A percentile compares a stretch with the other conserved stretches of the same genome.
These are phyloP conservation scores for Artemisia annua DNA, from an alignment of 129 eudicot species.

Conservation along the genomic window DNA sequence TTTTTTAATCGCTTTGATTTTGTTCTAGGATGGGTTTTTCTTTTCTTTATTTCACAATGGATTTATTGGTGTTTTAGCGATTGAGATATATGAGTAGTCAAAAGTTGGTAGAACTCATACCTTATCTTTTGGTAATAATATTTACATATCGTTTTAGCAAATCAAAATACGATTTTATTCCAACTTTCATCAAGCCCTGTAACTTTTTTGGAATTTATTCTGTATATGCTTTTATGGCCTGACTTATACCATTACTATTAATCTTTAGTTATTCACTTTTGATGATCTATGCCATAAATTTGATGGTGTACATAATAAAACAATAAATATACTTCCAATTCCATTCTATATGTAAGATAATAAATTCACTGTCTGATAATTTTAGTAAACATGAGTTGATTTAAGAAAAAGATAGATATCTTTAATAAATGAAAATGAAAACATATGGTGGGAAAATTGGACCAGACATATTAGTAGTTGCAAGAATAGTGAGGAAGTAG, in stretches of 20 bases:
- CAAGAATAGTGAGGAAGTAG: neutral
- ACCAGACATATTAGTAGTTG: neutral
- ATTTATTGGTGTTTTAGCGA: constrained; percentile 20
- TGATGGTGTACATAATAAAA: too few species aligned
- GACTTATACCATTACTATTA: too few species aligned
- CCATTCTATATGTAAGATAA: neutral
- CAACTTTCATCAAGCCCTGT: neutral
- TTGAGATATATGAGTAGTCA: neutral
- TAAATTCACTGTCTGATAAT: neutral
- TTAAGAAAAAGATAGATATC: neutral
- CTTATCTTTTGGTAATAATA: constrained; percentile 20
- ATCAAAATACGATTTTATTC: neutral
- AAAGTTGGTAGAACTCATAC: constrained; percentile 2
- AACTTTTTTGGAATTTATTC: neutral
- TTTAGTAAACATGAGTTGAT: neutral
- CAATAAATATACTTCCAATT: too few species aligned
- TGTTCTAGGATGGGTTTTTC: neutral
- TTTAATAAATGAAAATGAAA: neutral
- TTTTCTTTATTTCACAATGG: neutral
- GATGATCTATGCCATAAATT: too few species aligned
- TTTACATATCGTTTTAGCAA: neutral
- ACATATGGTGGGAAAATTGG: neutral
- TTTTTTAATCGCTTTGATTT: neutral
- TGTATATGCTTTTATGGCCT: too few species aligned
- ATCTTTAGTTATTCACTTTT: too few species aligned